phyloP scores from a whole-genome alignment of 306 rosid genomes.

The barrel medic (Medicago truncatula) region DNA sequence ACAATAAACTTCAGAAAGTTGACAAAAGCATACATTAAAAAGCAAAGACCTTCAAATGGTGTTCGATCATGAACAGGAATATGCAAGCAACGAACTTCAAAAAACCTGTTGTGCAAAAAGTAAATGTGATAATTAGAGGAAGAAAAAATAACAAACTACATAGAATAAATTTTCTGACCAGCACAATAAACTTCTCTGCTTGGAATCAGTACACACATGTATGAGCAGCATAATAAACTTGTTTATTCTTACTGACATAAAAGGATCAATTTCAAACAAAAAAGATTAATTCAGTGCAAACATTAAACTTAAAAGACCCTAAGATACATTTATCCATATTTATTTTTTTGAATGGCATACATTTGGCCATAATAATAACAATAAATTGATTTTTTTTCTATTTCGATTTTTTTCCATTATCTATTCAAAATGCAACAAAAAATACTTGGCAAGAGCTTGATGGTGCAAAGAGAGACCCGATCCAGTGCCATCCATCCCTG shows the following conservation, averaged over 20 bases:
- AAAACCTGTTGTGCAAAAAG: conserved; percentile 63
- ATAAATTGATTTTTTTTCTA: too few species aligned
- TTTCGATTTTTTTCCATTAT: too few species aligned
- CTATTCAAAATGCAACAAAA: conserved; percentile 26
- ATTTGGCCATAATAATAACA: too few species aligned
- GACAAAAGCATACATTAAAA: conserved; percentile 41
- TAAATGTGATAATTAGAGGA: conserved; percentile 8
- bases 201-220: conserved; percentile 1
- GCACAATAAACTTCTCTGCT: conserved; percentile 29
- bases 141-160: conserved; percentile 15
- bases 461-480: conserved; percentile 87
- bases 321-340: too few species aligned
- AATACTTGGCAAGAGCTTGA: conserved; percentile 94
- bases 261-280: too few species aligned
- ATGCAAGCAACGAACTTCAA: conserved; percentile 93
- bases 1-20: conserved; percentile 24
- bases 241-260: too few species aligned
- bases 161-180: conserved; percentile 23
- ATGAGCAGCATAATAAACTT: conserved; percentile 13
- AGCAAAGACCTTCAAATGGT: conserved; percentile 82
- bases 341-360: too few species aligned
- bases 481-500: conserved; percentile 96
- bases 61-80: conserved; percentile 85
- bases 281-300: too few species aligned
- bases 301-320: too few species aligned